Evolutionary conservation across 2,329 filamentous ascomycete species (phyloP).

Genomic region (Xylaria polymorpha): DNA sequence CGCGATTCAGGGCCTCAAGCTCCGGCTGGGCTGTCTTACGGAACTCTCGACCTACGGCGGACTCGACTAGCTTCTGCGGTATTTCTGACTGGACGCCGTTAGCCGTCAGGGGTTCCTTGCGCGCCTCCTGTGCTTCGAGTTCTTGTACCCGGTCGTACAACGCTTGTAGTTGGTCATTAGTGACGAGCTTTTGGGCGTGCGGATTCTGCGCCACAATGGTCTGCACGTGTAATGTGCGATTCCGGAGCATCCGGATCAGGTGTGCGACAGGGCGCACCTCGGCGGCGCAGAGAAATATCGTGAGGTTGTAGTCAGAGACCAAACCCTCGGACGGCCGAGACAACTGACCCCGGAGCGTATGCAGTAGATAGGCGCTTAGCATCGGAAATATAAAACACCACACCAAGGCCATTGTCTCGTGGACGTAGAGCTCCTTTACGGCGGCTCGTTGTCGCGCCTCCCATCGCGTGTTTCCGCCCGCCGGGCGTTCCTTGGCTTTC

Average conservation of each 20-base stretch:
- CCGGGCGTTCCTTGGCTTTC: slow-evolving; percentile 43
- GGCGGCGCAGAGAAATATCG: slow-evolving; percentile 87
- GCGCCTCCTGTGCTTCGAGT: slow-evolving; percentile 70
- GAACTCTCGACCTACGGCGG: slow-evolving; percentile 66
- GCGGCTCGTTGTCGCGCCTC: slow-evolving; percentile 54
- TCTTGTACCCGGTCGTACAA: slow-evolving; percentile 74
- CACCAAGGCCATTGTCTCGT: slow-evolving; percentile 79
- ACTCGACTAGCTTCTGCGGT: slow-evolving; percentile 55
- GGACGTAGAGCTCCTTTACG: slow-evolving; percentile 73
- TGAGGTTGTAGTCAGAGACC: slow-evolving; percentile 92
- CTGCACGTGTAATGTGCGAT: slow-evolving; percentile 84
- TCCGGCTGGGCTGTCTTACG: slow-evolving; percentile 79
- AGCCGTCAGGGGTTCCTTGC: slow-evolving; percentile 44
- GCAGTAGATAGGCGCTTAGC: slow-evolving; percentile 84
- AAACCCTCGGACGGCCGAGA: slow-evolving; percentile 86
- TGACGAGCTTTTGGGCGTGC: slow-evolving; percentile 53
- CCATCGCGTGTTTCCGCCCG: slow-evolving; percentile 37
- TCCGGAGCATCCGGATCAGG: slow-evolving; percentile 81
- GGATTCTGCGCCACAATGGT: slow-evolving; percentile 71
- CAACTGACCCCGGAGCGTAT: slow-evolving; percentile 82
- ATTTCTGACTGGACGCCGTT: slow-evolving; percentile 43
- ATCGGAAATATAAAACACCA: slow-evolving; percentile 84
- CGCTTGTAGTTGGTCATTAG: slow-evolving; percentile 62
- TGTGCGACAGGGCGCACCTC: slow-evolving; percentile 87
- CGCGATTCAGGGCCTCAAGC: slow-evolving; percentile 87